Evolutionary conservation across 495 filamentous ascomycete species (phyloP).

Genomic region (Hypomontagnella submonticulosa): DNA sequence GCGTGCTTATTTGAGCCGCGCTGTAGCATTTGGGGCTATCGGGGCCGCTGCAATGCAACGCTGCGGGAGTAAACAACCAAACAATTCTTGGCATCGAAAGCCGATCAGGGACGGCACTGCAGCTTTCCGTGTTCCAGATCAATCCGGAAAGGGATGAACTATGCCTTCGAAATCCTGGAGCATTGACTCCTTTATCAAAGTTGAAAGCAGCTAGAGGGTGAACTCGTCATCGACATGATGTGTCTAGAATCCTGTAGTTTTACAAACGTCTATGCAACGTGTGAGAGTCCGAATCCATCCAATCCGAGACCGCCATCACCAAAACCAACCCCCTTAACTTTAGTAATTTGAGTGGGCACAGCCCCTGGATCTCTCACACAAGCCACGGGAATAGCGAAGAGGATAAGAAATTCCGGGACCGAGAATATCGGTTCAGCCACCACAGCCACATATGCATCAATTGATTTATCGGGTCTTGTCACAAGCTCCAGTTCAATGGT

Average conservation of each 20-base stretch:
- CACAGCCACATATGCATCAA: conserved; percentile 1
- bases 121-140: conserved; percentile 35
- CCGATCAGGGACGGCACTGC: conserved; percentile 41
- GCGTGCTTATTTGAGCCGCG: conserved; percentile 43
- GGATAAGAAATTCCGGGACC: too few species aligned
- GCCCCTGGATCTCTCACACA: too few species aligned
- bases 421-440: conserved; percentile 3
- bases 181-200: conserved; percentile 9
- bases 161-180: background rate
- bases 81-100: conserved; percentile 44
- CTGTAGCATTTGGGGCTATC: conserved; percentile 1
- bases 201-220: background rate
- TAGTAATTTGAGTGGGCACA: background rate
- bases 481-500: too few species aligned
- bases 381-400: too few species aligned
- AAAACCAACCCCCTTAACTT: background rate
- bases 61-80: conserved; percentile 34
- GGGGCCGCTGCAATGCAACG: conserved; percentile 30
- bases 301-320: conserved; percentile 14
- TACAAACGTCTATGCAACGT: conserved; percentile 8
- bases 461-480: too few species aligned
- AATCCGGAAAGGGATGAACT: conserved; percentile 16
- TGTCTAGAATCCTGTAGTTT: conserved; percentile 7
- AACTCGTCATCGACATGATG: conserved; percentile 19
- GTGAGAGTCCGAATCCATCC: conserved; percentile 16